Percentiles rank a stretch among this genome's conserved stretches.
Conservation (phyloP, 192 early-diverging fungal genomes). For the Glomus cerebriforme region DNA sequence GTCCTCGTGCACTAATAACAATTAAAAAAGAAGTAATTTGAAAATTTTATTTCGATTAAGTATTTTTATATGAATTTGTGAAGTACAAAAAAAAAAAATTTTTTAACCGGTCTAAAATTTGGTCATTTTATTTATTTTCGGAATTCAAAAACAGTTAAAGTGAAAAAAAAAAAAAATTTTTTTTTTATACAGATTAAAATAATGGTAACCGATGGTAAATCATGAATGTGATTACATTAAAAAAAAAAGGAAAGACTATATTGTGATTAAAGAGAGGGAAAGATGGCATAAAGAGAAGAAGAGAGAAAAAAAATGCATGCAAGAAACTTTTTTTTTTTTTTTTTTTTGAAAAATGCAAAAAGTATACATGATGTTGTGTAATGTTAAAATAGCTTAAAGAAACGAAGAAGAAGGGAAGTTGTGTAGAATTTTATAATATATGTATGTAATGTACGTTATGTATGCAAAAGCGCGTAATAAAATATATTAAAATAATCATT, state of each 20-base stretch:
- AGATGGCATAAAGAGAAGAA: not conserved
- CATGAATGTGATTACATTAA: not conserved
- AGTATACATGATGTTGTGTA: not conserved
- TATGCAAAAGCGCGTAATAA: not conserved
- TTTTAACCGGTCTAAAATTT: not conserved
- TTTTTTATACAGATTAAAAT: not conserved
- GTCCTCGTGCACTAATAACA: not conserved
- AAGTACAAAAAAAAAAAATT: not conserved
- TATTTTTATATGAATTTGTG: not conserved
- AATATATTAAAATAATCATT: not conserved
- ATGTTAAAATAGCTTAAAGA: not conserved
- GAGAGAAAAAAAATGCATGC: not conserved
- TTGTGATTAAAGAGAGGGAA: not conserved
- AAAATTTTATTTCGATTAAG: not conserved
- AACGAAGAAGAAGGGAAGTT: not conserved
- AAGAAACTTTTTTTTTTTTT: not conserved
- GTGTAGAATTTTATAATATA: no score
- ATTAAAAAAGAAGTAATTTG: not conserved
- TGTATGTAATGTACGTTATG: not conserved
- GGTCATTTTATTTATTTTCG: not conserved
- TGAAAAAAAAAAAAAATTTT: not conserved
- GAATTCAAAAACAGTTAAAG: not conserved
- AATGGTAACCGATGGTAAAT: not conserved
- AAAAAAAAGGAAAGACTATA: not conserved
- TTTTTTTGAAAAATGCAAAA: not conserved